Percentiles rank a stretch among this genome's conserved stretches.
Evolutionary conservation across 495 filamentous ascomycete species (phyloP).

Genomic region (Penicillium taxi): DNA sequence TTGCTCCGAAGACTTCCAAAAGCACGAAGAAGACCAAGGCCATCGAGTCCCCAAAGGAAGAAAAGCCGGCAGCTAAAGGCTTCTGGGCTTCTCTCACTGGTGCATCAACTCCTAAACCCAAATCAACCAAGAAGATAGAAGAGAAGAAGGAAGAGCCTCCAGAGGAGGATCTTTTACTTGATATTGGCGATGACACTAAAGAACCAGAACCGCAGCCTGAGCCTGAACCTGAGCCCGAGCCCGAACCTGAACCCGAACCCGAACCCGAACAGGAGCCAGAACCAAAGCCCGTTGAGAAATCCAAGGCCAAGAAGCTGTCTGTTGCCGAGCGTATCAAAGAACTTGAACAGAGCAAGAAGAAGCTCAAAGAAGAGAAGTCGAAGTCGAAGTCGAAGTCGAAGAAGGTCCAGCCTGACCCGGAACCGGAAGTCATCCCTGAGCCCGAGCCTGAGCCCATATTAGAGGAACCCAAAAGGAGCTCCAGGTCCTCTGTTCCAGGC

Average conservation of each 20-base stretch:
- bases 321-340: conserved; percentile 43
- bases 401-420: conserved; percentile 21
- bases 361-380: conserved; percentile 27
- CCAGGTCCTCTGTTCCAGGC: conserved; percentile 27
- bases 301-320: conserved; percentile 40
- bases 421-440: conserved; percentile 23
- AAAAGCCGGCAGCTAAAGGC: conserved; percentile 27
- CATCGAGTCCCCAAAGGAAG: conserved; percentile 28
- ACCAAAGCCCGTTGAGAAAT: conserved; percentile 14
- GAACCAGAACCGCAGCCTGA: conserved; percentile 18
- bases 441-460: conserved; percentile 10
- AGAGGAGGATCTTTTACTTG: conserved; percentile 21
- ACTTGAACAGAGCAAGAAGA: conserved; percentile 37
- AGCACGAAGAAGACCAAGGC: conserved; percentile 15
- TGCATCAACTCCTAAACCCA: conserved; percentile 21
- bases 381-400: conserved; percentile 22
- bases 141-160: conserved; percentile 26
- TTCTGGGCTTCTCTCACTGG: conserved; percentile 42
- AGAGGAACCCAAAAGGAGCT: conserved; percentile 14
- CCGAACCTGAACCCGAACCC: conserved; percentile 11
- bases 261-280: conserved; percentile 14
- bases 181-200: conserved; percentile 25
- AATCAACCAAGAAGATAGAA: conserved; percentile 29
- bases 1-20: conserved; percentile 28
- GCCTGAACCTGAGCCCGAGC: conserved; percentile 13